Conservation (phyloP, 179 eudicot species). For the Pouteria campechiana region DNA sequence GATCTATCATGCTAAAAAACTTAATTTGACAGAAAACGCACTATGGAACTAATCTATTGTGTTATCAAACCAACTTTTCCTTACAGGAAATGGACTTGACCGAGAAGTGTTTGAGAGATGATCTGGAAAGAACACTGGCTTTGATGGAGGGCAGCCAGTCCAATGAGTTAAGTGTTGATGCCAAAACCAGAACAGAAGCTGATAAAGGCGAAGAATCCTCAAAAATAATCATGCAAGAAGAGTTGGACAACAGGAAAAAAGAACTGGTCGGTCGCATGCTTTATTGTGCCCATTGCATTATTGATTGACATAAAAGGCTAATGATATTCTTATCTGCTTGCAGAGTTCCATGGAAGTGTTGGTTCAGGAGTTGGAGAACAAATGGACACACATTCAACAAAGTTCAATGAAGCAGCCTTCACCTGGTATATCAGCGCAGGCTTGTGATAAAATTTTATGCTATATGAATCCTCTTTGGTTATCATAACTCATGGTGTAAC, state of each 20-base stretch:
- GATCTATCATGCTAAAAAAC: no score
- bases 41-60: not conserved
- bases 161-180: constrained; percentile 15
- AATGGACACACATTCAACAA: constrained; percentile 70
- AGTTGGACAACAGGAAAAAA: constrained; percentile 69
- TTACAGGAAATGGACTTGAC: constrained; percentile 53
- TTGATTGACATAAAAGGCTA: not conserved
- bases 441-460: no score
- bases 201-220: constrained; percentile 35
- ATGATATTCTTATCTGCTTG: constrained; percentile 3
- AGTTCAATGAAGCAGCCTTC: constrained; percentile 70
- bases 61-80: not conserved
- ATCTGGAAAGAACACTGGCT: constrained; percentile 42
- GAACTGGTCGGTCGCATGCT: constrained; percentile 47
- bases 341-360: constrained; percentile 54
- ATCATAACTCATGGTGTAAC: no score
- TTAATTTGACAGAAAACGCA: no score
- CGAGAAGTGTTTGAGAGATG: constrained; percentile 43
- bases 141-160: constrained; percentile 20
- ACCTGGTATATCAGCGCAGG: no score
- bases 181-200: constrained; percentile 10
- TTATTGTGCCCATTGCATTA: not conserved
- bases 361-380: constrained; percentile 59
- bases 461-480: no score
- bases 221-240: constrained; percentile 30